Conservation (phyloP, 2,329 filamentous ascomycete genomes). For the Fusarium caatingaense region DNA sequence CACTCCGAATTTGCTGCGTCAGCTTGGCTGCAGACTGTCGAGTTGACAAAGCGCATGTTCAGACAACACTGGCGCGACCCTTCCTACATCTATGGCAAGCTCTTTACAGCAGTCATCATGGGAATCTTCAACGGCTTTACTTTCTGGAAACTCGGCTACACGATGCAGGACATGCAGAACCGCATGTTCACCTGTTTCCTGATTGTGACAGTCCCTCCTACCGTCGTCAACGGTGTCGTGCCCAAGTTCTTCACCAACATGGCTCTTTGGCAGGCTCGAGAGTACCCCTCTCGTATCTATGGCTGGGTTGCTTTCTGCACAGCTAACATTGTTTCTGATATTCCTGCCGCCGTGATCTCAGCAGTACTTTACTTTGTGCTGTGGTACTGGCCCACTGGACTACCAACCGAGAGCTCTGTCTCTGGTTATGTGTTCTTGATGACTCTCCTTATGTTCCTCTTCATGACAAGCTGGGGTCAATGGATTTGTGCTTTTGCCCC, state of each 20-base stretch:
- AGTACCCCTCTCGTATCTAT: slow-evolving; percentile 80
- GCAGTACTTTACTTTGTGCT: slow-evolving; percentile 76
- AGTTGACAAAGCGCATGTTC: slow-evolving; percentile 78
- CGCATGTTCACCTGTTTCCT: slow-evolving; percentile 80
- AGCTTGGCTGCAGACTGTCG: slow-evolving; percentile 68
- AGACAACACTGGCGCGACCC: slow-evolving; percentile 80
- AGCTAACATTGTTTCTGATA: slow-evolving; percentile 77
- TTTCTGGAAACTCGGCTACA: slow-evolving; percentile 76
- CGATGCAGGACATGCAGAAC: slow-evolving; percentile 77
- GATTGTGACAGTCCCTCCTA: slow-evolving; percentile 71
- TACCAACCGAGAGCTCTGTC: slow-evolving; percentile 71
- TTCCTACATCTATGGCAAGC: slow-evolving; percentile 80
- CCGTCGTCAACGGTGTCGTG: slow-evolving; percentile 77
- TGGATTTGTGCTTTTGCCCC: slow-evolving; percentile 88
- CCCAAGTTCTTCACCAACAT: slow-evolving; percentile 83
- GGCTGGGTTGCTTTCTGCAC: slow-evolving; percentile 82
- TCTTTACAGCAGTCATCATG: slow-evolving; percentile 77
- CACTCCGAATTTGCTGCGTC: slow-evolving; percentile 74
- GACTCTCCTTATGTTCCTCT: slow-evolving; percentile 81
- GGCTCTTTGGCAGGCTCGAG: slow-evolving; percentile 77
- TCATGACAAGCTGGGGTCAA: slow-evolving; percentile 80
- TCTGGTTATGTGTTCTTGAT: slow-evolving; percentile 84
- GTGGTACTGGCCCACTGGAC: slow-evolving; percentile 81
- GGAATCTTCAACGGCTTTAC: slow-evolving; percentile 85
- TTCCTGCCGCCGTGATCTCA: slow-evolving; percentile 74